Percentiles rank a stretch among this genome's conserved stretches.
Evolutionary conservation across 2,329 filamentous ascomycete genomes (phyloP).

Genomic region (Aurifilum marmelostoma): DNA sequence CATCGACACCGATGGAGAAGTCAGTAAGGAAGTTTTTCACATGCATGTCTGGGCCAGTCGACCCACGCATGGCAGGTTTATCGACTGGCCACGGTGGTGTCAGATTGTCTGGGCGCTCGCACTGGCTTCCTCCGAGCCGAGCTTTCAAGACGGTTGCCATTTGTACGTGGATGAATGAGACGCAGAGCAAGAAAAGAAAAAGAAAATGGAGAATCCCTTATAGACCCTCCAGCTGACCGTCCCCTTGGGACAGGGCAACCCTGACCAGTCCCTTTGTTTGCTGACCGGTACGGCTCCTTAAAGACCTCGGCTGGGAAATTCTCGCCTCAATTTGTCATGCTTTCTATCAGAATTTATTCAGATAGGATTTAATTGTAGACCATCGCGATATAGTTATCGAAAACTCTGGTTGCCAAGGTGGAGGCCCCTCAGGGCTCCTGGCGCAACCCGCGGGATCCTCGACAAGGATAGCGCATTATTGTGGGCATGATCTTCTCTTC

Average conservation of each 20-base stretch:
- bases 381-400: not conserved
- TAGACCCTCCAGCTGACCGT: not conserved
- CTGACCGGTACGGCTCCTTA: not conserved
- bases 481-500: not conserved
- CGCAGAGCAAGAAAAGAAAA: not conserved
- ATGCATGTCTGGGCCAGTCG: not conserved
- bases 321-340: not conserved
- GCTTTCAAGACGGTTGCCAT: not conserved
- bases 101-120: not conserved
- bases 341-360: no score
- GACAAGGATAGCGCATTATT: not conserved
- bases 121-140: constrained; percentile 6
- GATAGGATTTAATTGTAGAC: not conserved
- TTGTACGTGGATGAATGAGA: not conserved
- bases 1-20: not conserved
- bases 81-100: not conserved
- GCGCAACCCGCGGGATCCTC: constrained; percentile 3
- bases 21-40: not conserved
- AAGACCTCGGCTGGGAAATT: not conserved
- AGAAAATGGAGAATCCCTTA: not conserved
- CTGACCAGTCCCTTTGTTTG: no score
- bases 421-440: not conserved
- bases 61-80: not conserved
- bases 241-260: not conserved
- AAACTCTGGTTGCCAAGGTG: not conserved